Evolutionary conservation across 2,329 filamentous ascomycete species (phyloP), one percentile per base, ranked within the genome.

Genomic region (Dactylellina leptospora): DNA sequence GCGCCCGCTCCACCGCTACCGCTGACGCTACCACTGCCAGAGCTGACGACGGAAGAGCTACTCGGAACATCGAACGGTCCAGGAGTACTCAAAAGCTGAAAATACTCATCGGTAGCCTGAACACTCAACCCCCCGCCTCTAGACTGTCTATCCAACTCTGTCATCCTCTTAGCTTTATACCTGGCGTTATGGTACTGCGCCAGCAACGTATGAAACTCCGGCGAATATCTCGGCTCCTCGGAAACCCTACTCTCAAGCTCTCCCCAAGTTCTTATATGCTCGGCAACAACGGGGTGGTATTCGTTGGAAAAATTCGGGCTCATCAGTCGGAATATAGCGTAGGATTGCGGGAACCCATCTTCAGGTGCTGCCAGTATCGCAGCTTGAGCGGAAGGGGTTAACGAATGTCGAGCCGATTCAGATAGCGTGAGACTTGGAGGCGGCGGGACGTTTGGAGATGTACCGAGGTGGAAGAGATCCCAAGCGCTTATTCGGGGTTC

Each of bases 141-240:
- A 13, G 68, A 72, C 40, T 72, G 68, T 28, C 68, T 72, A 33
- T 72, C 68, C 23, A 72, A 25, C 25, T 72, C 68, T n/a, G 68
- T 72, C 68, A 72, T 72, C 30, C 68, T 59, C 36, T 63, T 63
- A 3, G 51, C 66, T 30, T 71, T 71, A 28, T 71, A 71, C 45
- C 66, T 50, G 48, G 66, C 66, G 66, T 61, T 71, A 22, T 71
- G 44, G 28, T 72, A 72, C 50, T 72, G 68, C n/a, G 59, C 61
- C 20, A 64, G 59, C 13, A 72, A 42, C 3, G 68, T 50, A 45
- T 72, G 16, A 16, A 72, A 72, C 53, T 44, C 51, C 33, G 59
- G 59, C 4, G 68, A 64, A 23, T 59, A 72, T 30, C 59, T 58
- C 33, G 68, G 59, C 44, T 64, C 68, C 25, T 60, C 53, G 42